phyloP scores from a whole-genome alignment of 768 basidiomycete genomes.

The Termitomyces sp. region DNA sequence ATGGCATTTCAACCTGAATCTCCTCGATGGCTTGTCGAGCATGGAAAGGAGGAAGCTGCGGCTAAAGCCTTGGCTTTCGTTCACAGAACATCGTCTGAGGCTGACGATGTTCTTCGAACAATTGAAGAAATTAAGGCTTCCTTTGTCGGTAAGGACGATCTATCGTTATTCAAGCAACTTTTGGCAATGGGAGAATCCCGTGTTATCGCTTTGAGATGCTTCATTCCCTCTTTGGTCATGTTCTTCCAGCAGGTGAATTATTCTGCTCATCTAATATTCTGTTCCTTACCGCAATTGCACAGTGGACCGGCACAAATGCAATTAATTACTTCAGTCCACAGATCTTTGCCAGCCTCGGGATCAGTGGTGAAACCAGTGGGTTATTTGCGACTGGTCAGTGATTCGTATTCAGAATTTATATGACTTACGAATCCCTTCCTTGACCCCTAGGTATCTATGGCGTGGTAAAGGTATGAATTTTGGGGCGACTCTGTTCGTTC shows the following conservation, averaged over 20 bases:
- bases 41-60: slow-evolving; percentile 38
- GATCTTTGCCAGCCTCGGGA: slow-evolving; percentile 47
- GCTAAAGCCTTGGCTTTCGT: slow-evolving; percentile 35
- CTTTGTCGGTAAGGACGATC: slow-evolving; percentile 36
- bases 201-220: slow-evolving; percentile 37
- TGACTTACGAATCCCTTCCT: background rate
- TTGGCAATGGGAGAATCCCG: slow-evolving; percentile 40
- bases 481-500: background rate
- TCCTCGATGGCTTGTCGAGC: slow-evolving; percentile 54
- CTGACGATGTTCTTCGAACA: slow-evolving; percentile 30
- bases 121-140: slow-evolving; percentile 48
- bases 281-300: slow-evolving; percentile 20
- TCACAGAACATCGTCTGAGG: slow-evolving; percentile 25
- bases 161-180: slow-evolving; percentile 33
- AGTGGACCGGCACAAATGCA: slow-evolving; percentile 54
- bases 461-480: slow-evolving; percentile 25
- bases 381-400: slow-evolving; percentile 47
- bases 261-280: background rate
- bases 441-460: slow-evolving; percentile 26
- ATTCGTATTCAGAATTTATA: background rate
- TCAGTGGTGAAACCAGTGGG: slow-evolving; percentile 36
- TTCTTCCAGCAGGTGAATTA: slow-evolving; percentile 33
- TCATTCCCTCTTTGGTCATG: slow-evolving; percentile 45
- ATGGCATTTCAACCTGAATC: slow-evolving; percentile 54
- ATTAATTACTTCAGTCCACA: slow-evolving; percentile 54